Evolutionary conservation across 306 rosid genomes (phyloP).

Genomic region (Arachis stenosperma): DNA sequence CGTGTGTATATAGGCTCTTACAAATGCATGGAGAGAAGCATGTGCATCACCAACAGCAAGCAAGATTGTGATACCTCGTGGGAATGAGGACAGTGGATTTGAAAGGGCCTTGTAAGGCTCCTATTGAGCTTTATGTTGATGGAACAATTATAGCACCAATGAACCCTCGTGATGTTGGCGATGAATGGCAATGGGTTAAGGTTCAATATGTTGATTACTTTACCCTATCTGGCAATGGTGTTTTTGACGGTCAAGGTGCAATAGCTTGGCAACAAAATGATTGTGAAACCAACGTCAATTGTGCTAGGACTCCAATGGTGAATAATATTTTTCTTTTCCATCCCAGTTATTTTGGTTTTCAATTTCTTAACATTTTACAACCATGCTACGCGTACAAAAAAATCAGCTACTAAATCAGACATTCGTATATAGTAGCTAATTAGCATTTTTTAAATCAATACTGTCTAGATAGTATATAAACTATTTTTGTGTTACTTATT

Average conservation of each 20-base stretch:
- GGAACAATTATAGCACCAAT: constrained; percentile 50
- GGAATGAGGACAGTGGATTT: constrained; percentile 28
- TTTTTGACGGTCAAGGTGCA: constrained; percentile 51
- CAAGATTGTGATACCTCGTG: constrained; percentile 39
- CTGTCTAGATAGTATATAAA: too few relatives aligned
- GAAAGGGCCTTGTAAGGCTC: constrained; percentile 54
- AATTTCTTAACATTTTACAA: too few relatives aligned
- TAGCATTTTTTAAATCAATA: too few relatives aligned
- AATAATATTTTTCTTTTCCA: not conserved
- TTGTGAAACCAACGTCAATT: not conserved
- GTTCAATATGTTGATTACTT: constrained; percentile 25
- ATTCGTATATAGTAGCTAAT: too few relatives aligned
- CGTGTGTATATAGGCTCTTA: constrained; percentile 1
- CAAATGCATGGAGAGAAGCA: constrained; percentile 46
- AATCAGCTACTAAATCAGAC: too few relatives aligned
- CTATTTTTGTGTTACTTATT: not conserved
- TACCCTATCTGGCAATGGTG: constrained; percentile 44
- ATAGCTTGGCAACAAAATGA: constrained; percentile 38
- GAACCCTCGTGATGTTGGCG: not conserved
- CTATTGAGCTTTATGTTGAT: constrained; percentile 42
- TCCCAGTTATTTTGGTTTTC: too few relatives aligned
- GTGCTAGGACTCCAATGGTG: constrained; percentile 42
- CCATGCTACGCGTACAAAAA: too few relatives aligned
- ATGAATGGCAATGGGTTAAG: constrained; percentile 44
- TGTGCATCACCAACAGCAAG: constrained; percentile 36